These are phyloP conservation scores for Beauveria scarabaeidicola DNA, from an alignment of 2,329 filamentous ascomycete genomes.

Conservation along the genomic window DNA sequence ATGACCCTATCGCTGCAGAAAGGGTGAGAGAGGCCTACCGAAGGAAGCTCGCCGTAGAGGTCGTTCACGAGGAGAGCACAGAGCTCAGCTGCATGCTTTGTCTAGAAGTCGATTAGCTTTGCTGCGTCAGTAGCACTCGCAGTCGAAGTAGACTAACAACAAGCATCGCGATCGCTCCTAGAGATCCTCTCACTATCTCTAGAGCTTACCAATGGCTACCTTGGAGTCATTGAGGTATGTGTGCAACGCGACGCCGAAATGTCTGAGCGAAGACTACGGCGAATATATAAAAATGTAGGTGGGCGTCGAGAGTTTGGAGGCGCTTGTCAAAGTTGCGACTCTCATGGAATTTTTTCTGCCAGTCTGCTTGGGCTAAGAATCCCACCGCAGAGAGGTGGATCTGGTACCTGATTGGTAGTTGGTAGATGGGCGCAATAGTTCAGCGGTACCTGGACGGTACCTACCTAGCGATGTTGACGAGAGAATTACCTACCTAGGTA, in stretches of 20 bases:
- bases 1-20: neutral
- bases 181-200: constrained; percentile 72
- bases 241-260: neutral
- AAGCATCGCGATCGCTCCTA: constrained; percentile 56
- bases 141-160: constrained; percentile 34
- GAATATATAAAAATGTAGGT: neutral
- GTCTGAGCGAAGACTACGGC: neutral
- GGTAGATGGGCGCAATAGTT: neutral
- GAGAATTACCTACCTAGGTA: neutral
- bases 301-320: neutral
- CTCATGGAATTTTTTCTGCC: constrained; percentile 11
- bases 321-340: constrained; percentile 6
- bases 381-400: neutral
- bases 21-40: constrained; percentile 49
- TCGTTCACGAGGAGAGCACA: constrained; percentile 85
- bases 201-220: constrained; percentile 67
- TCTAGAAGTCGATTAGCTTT: constrained; percentile 31
- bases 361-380: neutral
- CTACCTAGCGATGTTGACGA: neutral
- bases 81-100: constrained; percentile 74
- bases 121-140: constrained; percentile 12
- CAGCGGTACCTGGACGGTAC: neutral
- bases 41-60: constrained; percentile 82
- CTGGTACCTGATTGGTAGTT: neutral
- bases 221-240: constrained; percentile 45